Conservation (phyloP, 352 stramenopile species). For the Pythium vanterpoolii region DNA sequence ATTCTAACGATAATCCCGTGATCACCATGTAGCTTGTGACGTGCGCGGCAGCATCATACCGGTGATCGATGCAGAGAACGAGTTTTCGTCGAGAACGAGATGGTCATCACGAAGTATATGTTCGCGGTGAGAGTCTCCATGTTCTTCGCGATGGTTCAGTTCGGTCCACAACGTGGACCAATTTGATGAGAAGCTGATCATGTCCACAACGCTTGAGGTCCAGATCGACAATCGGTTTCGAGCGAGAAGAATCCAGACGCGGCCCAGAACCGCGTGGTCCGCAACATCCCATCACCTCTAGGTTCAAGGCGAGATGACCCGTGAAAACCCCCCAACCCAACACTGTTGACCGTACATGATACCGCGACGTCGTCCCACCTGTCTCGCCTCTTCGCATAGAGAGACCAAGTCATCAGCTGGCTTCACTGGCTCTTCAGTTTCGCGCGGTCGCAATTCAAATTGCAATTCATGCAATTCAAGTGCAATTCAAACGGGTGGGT, state of each 20-base stretch:
- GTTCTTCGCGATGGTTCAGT: constrained; percentile 23
- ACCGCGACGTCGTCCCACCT: constrained; percentile 14
- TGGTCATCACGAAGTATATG: neutral
- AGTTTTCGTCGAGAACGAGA: neutral
- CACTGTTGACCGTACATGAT: neutral
- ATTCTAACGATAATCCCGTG: constrained; percentile 1
- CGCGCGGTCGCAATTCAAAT: constrained; percentile 27
- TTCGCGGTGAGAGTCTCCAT: constrained; percentile 4
- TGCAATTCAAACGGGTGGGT: constrained; percentile 30
- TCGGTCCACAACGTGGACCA: constrained; percentile 20
- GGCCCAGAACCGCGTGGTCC: constrained; percentile 16
- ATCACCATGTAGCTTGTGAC: constrained; percentile 3
- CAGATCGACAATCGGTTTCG: constrained; percentile 20
- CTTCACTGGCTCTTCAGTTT: constrained; percentile 23
- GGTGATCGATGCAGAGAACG: neutral
- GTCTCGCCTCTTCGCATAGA: constrained; percentile 16
- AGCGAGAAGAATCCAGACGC: constrained; percentile 17
- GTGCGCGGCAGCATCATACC: neutral
- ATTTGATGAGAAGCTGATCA: constrained; percentile 11
- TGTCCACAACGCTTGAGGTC: constrained; percentile 10
- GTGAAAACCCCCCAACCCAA: constrained; percentile 1
- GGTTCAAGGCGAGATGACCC: constrained; percentile 17
- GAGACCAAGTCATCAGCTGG: constrained; percentile 5
- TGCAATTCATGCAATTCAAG: constrained; percentile 29
- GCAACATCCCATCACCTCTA: constrained; percentile 9